Base-by-base conservation (phyloP, 2,329 filamentous ascomycete species). In the Sarocladium strictum region DNA sequence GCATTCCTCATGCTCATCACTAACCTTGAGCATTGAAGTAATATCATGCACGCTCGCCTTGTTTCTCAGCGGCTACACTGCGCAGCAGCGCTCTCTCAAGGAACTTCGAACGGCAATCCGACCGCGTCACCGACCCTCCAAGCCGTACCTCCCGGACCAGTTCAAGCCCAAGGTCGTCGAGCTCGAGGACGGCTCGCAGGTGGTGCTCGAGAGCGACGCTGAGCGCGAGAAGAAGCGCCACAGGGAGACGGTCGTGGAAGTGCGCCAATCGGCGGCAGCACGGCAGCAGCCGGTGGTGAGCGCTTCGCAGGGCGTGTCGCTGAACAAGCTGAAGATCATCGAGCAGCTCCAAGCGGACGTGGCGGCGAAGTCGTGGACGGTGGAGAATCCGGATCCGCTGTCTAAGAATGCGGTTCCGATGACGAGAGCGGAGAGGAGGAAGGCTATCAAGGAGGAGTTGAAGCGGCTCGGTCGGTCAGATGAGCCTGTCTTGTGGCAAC, bases 41-140 rank as follows among this genome's bases (percentile, higher is more conserved):
- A 74, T 89, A 59, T 67, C 89, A 24, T 96, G 90, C 70, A 96
- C 91, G 2, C 69, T 85, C 35, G 81, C 91, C 3, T 83, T 97
- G 24, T 97, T 97, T 69, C 77, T 96, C 29, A 90, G 89, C 53
- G 92, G 92, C 63, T 96, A 95, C 68, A 81, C 85, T 2, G 79
- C 96, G 53, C 92, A 97, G 65, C 92, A 97, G 69, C 84, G 90
- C 62, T 94, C 90, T 0, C 82, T 96, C 3, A 81, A 80, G 58
- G 86, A 86, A 62, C 79, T 97, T 29, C 88, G 93, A 63, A 75
- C 78, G 55, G 88, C 88, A 17, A 86, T 96, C 63, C 79, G 79
- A 60, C 70, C 70, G 4, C 64, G 65, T 12, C 55, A 57, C 7
- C 32, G 50, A 21, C 55, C 79, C 76, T 52, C 65, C 58, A 72